phyloP scores from a whole-genome alignment of 805 yeast genomes.

The Barnettozyma vustinii region DNA sequence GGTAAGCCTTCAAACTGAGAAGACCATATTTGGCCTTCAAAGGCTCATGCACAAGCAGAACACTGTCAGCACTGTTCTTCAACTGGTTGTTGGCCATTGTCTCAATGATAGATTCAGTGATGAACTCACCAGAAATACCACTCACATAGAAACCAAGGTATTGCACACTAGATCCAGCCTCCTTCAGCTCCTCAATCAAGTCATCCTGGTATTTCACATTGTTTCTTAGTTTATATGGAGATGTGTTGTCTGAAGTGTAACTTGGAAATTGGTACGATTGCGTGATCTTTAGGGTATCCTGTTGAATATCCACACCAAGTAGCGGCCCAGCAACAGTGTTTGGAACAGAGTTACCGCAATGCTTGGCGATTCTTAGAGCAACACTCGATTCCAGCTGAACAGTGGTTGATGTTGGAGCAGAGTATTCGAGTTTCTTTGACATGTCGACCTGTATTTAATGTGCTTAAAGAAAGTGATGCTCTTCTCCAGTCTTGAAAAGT shows the following conservation, averaged over 20 bases:
- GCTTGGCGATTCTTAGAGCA: constrained; percentile 58
- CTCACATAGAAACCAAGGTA: constrained; percentile 80
- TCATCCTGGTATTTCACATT: constrained; percentile 67
- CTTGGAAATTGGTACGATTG: constrained; percentile 66
- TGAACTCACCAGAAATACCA: constrained; percentile 62
- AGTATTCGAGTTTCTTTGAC: constrained; percentile 10
- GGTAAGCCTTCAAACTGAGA: constrained; percentile 61
- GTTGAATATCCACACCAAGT: constrained; percentile 64
- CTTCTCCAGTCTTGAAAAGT: neutral
- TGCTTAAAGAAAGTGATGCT: neutral
- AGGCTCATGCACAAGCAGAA: constrained; percentile 66
- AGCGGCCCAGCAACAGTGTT: constrained; percentile 63
- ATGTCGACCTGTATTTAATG: neutral
- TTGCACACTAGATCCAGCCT: constrained; percentile 61
- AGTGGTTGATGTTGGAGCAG: constrained; percentile 16
- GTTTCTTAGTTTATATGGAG: constrained; percentile 53
- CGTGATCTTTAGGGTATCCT: constrained; percentile 40
- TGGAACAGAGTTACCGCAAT: constrained; percentile 60
- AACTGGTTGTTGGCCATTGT: constrained; percentile 61
- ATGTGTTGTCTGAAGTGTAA: constrained; percentile 47
- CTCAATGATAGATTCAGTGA: constrained; percentile 62
- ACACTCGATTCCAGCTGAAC: constrained; percentile 27
- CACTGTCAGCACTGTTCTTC: constrained; percentile 41
- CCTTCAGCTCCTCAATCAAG: constrained; percentile 53
- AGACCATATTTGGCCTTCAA: constrained; percentile 58